These are phyloP conservation scores for Actinomucor elegans DNA, from an alignment of 371 early-diverging fungal genomes.

Conservation along the genomic window DNA sequence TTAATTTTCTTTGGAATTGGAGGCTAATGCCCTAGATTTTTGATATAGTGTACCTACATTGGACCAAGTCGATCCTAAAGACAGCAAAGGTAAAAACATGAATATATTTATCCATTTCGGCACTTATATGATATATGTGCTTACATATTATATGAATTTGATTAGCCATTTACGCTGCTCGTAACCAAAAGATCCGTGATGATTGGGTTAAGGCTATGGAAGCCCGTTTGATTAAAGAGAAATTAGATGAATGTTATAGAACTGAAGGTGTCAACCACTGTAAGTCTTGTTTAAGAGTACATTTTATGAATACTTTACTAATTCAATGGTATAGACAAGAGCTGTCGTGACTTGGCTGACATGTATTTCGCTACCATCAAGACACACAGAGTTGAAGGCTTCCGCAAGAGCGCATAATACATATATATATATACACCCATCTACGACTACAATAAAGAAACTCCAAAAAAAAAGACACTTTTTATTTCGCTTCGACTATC, in stretches of 20 bases:
- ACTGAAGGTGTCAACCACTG: slow-evolving; percentile 85
- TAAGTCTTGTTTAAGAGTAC: slow-evolving; percentile 38
- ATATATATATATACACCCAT: too few species aligned
- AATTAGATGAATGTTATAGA: slow-evolving; percentile 76
- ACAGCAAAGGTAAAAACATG: slow-evolving; percentile 45
- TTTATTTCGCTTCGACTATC: slow-evolving; percentile 24
- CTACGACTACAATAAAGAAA: background rate
- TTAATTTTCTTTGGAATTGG: background rate
- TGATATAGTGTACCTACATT: slow-evolving; percentile 42
- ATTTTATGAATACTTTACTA: background rate
- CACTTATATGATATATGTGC: background rate
- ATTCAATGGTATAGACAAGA: slow-evolving; percentile 28
- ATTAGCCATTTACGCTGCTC: slow-evolving; percentile 71
- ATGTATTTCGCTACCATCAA: slow-evolving; percentile 44
- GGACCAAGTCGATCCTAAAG: slow-evolving; percentile 46
- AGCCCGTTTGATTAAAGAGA: slow-evolving; percentile 72
- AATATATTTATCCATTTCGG: background rate
- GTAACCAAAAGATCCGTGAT: slow-evolving; percentile 76
- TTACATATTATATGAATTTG: background rate
- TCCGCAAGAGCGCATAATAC: slow-evolving; percentile 38
- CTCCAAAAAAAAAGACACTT: background rate
- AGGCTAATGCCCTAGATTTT: background rate
- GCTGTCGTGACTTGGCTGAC: slow-evolving; percentile 51
- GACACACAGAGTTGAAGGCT: slow-evolving; percentile 51
- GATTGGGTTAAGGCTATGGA: slow-evolving; percentile 87